Conservation (phyloP, 2,329 filamentous ascomycete species). For the Aureobasidium melanogenum region DNA sequence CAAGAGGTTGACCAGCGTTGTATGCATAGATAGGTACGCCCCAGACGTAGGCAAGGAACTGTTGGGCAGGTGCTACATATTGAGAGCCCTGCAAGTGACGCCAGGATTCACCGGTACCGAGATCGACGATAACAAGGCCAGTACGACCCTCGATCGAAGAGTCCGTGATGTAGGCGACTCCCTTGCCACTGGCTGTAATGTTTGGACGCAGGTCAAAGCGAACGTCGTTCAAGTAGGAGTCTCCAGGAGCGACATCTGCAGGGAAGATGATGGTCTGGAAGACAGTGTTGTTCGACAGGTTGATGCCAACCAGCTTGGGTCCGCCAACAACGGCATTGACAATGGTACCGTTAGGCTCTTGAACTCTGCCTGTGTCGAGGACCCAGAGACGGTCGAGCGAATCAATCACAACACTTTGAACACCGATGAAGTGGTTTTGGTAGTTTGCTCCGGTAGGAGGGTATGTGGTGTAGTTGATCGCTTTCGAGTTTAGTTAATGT, state of each 20-base stretch:
- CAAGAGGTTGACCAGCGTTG: conserved; percentile 27
- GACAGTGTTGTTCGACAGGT: conserved; percentile 37
- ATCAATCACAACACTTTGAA: conserved; percentile 46
- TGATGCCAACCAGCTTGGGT: conserved; percentile 42
- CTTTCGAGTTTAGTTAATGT: conserved; percentile 11
- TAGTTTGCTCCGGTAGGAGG: conserved; percentile 40
- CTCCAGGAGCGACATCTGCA: conserved; percentile 35
- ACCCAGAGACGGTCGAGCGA: conserved; percentile 43
- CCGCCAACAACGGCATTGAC: conserved; percentile 39
- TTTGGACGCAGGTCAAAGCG: conserved; percentile 42
- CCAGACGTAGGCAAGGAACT: conserved; percentile 42
- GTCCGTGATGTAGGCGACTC: conserved; percentile 47
- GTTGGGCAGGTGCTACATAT: conserved; percentile 33
- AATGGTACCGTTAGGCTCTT: conserved; percentile 35
- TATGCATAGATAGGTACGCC: conserved; percentile 39
- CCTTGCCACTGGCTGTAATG: conserved; percentile 34
- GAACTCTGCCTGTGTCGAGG: conserved; percentile 43
- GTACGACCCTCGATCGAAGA: conserved; percentile 40
- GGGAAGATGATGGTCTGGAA: conserved; percentile 46
- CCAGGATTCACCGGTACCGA: conserved; percentile 41
- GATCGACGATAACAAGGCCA: conserved; percentile 42
- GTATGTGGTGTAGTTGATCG: conserved; percentile 42
- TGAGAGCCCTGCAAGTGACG: conserved; percentile 38
- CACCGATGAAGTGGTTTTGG: conserved; percentile 41
- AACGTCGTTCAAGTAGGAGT: conserved; percentile 46